Percentiles rank a stretch among this genome's conserved stretches.
phyloP scores from a whole-genome alignment of 768 basidiomycete genomes.

The Boletus insuetus region DNA sequence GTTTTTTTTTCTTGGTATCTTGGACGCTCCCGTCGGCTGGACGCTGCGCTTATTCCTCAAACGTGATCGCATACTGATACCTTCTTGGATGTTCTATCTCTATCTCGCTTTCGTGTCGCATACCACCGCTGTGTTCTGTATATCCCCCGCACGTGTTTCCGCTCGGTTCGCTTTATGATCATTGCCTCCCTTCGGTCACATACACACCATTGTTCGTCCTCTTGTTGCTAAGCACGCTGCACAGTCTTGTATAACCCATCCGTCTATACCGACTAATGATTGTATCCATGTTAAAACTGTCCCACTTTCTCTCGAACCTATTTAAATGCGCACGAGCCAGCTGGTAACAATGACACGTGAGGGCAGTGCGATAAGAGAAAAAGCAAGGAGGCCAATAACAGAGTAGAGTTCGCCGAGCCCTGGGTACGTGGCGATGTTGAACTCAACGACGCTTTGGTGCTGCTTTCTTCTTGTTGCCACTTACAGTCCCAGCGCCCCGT shows the following conservation, averaged over 20 bases:
- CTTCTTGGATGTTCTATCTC: slow-evolving; percentile 21
- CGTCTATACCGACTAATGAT: slow-evolving; percentile 10
- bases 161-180: slow-evolving; percentile 2
- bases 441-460: slow-evolving; percentile 24
- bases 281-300: slow-evolving; percentile 21
- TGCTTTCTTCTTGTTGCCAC: slow-evolving; percentile 20
- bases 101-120: slow-evolving; percentile 16
- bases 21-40: slow-evolving; percentile 14
- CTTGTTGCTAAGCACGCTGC: slow-evolving; percentile 1
- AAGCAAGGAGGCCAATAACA: background rate
- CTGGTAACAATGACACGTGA: background rate
- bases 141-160: slow-evolving; percentile 2
- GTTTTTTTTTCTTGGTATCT: slow-evolving; percentile 20
- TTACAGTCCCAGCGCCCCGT: background rate
- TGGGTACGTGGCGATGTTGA: background rate
- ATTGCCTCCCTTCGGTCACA: background rate
- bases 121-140: slow-evolving; percentile 12
- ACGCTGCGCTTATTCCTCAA: slow-evolving; percentile 2
- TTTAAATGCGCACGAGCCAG: background rate
- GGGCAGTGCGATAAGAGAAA: background rate
- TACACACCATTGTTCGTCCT: background rate
- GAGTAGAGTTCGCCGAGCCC: background rate
- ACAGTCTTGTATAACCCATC: slow-evolving; percentile 17
- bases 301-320: background rate
- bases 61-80: slow-evolving; percentile 12